Conservation (phyloP, 2,329 filamentous ascomycete genomes). For the Trichoderma hamatum region DNA sequence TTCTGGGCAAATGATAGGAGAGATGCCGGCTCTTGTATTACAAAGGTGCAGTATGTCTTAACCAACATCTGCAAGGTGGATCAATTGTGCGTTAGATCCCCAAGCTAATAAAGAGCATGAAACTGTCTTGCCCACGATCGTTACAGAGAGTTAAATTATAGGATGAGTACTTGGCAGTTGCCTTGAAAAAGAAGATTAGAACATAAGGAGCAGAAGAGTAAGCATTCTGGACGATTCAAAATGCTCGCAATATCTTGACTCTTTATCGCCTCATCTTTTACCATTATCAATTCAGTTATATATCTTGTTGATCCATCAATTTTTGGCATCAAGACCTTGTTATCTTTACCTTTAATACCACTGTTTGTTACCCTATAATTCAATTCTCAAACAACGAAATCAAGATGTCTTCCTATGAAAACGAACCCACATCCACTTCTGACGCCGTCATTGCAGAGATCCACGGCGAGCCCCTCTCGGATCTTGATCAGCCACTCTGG, state of each 20-base stretch:
- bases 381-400: background rate
- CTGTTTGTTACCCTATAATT: background rate
- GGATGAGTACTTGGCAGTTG: background rate
- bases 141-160: background rate
- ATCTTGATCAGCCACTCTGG: slow-evolving; percentile 40
- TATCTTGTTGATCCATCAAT: background rate
- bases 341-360: background rate
- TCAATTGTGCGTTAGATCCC: slow-evolving; percentile 5
- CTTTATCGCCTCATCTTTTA: background rate
- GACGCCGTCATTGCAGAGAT: slow-evolving; percentile 34
- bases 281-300: background rate
- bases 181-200: background rate
- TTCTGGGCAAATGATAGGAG: slow-evolving; percentile 4
- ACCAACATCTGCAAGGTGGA: slow-evolving; percentile 21
- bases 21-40: background rate
- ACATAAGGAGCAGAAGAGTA: background rate
- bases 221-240: background rate
- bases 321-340: background rate
- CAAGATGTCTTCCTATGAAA: background rate
- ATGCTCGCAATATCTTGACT: background rate
- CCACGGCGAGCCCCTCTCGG: slow-evolving; percentile 35
- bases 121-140: background rate
- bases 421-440: background rate
- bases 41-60: background rate
- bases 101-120: background rate